Base-by-base conservation (phyloP, 768 basidiomycete species). In the Amanita pseudoporphyria region DNA sequence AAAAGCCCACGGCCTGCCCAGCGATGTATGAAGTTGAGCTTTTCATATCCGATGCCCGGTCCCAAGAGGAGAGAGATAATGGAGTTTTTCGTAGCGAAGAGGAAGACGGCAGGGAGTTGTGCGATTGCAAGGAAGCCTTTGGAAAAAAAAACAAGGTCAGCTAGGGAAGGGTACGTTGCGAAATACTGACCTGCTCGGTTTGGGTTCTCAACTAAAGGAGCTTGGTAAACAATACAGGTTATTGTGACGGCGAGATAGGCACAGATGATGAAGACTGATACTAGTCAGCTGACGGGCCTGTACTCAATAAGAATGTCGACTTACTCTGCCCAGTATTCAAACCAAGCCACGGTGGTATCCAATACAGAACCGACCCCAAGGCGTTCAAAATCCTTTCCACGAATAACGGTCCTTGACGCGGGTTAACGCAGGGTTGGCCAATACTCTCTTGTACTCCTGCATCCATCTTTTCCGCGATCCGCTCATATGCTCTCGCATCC, bases 1-100 rank as follows among this genome's bases (percentile, higher is more conserved):
- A 81, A 74, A 50, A 84, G 61, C 33, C 73, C 62, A 0, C 79
- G 68, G 1, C 82, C 82, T 0, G 77, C 67, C 72, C 81, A 84
- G 6, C 85, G 79, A 59, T 90, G 88, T 2, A 89, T 64, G 56
- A 72, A 82, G 58, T 89, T 90, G 53, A 88, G 72, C 64, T 78
- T 78, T 38, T 82, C 81, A 54, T 87, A 87, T 9, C 79, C 78
- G 32, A 73, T 63, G 64, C 84, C 67, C 67, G 90, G 60, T 9
- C 82, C 81, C 12, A 82, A 65, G 6, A 86, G 62, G 30, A 78
- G 61, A 0, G 80, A 77, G 7, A 86, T 58, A 6, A 77, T 49
- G 24, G 76, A 81, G 60, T 83, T 85, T 62, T 87, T 87, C 13
- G 78, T 77, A 5, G 79, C 73, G 51, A 86, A 72, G 13, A 79